Percentiles rank a stretch among this genome's conserved stretches.
Conservation (phyloP, 768 basidiomycete genomes). For the Mrakia gelida region DNA sequence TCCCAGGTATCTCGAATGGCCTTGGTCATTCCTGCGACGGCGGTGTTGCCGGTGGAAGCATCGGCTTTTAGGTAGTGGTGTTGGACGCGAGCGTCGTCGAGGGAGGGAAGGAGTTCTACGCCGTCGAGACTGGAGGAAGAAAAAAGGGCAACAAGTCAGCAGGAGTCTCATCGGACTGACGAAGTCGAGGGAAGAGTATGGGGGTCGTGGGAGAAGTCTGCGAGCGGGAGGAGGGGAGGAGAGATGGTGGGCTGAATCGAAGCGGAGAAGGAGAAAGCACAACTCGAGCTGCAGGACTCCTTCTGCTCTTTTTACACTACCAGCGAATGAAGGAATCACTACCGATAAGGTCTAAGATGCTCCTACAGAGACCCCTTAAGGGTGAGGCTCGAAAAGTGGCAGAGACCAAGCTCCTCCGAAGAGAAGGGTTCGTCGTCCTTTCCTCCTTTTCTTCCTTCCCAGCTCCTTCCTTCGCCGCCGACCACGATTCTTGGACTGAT, state of each 20-base stretch:
- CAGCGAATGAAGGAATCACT: no score
- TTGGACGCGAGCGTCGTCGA: conserved; percentile 52
- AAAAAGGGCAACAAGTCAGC: background rate
- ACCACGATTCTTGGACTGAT: background rate
- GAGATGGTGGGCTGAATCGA: background rate
- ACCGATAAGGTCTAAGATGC: no score
- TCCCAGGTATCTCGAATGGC: conserved; percentile 58
- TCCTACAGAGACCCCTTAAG: no score
- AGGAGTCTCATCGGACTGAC: background rate
- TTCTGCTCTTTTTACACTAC: no score
- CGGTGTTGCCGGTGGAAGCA: conserved; percentile 1
- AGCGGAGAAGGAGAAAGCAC: no score
- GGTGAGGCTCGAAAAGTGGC: background rate
- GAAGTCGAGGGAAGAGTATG: background rate
- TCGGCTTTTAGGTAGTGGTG: conserved; percentile 44
- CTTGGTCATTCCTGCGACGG: conserved; percentile 65
- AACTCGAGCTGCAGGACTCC: no score
- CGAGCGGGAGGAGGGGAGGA: background rate
- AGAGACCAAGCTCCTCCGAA: background rate
- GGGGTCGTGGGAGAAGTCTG: background rate
- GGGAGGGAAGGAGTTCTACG: conserved; percentile 65
- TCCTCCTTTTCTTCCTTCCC: background rate
- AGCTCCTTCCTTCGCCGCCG: background rate
- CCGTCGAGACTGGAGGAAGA: conserved; percentile 60
- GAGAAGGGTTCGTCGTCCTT: background rate